Percentiles rank a stretch among this genome's conserved stretches.
phyloP scores from a whole-genome alignment of 495 filamentous ascomycete genomes.

The Tetracladium setigerum region DNA sequence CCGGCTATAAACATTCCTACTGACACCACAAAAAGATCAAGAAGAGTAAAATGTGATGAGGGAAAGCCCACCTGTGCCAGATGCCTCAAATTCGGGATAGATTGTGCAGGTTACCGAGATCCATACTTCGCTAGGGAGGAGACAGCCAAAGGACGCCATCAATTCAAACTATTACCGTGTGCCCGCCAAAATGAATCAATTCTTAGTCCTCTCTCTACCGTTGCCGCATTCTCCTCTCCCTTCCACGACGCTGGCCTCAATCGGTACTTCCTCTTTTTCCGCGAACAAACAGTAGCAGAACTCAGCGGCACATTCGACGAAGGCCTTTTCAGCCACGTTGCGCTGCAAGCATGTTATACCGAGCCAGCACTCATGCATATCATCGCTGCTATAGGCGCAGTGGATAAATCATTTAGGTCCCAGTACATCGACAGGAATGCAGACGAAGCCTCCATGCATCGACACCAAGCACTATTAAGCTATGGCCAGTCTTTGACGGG shows the following conservation, averaged over 20 bases:
- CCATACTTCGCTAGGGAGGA: conserved; percentile 6
- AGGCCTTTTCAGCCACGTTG: conserved; percentile 45
- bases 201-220: no score
- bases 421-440: conserved; percentile 10
- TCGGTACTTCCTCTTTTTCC: conserved; percentile 49
- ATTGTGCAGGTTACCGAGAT: conserved; percentile 41
- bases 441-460: neutral
- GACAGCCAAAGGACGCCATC: no score
- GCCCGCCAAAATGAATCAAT: no score
- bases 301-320: conserved; percentile 51
- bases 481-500: conserved; percentile 5
- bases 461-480: neutral
- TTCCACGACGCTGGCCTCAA: conserved; percentile 11
- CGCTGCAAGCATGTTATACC: conserved; percentile 49
- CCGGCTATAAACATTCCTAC: no score
- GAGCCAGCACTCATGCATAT: conserved; percentile 54
- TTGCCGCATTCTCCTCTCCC: neutral
- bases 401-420: conserved; percentile 34
- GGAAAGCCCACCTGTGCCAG: conserved; percentile 40
- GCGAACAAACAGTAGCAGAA: conserved; percentile 41
- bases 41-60: conserved; percentile 52
- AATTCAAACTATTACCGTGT: no score
- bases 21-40: conserved; percentile 9
- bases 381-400: conserved; percentile 51
- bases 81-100: conserved; percentile 40